Percentiles rank a stretch among this genome's conserved stretches.
These are phyloP conservation scores for Stephanodiscus minutulus DNA, from an alignment of 108 stramenopile species.

Conservation along the genomic window DNA sequence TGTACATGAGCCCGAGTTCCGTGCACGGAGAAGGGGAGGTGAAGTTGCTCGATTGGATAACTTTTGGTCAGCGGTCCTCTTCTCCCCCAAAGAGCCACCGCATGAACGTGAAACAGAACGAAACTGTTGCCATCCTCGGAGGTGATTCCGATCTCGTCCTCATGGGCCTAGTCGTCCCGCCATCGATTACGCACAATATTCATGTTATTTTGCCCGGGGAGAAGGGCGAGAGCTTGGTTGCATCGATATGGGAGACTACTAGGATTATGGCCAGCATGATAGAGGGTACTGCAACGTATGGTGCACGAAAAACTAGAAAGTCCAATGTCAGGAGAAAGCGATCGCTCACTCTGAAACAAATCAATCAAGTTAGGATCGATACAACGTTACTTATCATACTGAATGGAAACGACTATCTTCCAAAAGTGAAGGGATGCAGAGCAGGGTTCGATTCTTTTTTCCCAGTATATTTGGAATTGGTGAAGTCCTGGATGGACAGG, in stretches of 20 bases:
- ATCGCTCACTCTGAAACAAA: conserved; percentile 20
- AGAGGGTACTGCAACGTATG: conserved; percentile 35
- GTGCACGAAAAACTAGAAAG: conserved; percentile 1
- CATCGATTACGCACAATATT: conserved; percentile 76
- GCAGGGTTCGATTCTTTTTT: conserved; percentile 60
- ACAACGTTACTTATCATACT: conserved; percentile 76
- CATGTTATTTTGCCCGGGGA: conserved; percentile 69
- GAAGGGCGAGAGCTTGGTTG: conserved; percentile 38
- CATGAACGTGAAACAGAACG: conserved; percentile 40
- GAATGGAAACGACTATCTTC: conserved; percentile 92
- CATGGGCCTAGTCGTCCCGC: conserved; percentile 78
- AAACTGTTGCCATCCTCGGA: conserved; percentile 76
- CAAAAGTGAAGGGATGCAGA: conserved; percentile 62
- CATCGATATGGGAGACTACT: conserved; percentile 77
- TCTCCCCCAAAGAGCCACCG: not conserved
- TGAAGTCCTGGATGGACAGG: conserved; percentile 37
- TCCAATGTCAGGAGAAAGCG: conserved; percentile 2
- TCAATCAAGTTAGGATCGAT: conserved; percentile 65
- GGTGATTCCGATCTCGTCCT: conserved; percentile 90
- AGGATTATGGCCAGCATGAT: conserved; percentile 45
- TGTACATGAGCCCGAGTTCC: conserved; percentile 74
- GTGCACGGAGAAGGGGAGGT: conserved; percentile 92
- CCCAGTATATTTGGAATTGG: conserved; percentile 40
- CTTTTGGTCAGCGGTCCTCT: conserved; percentile 33
- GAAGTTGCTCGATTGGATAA: conserved; percentile 86